Evolutionary conservation across 768 basidiomycete genomes (phyloP).

Genomic region (Leccinum variicolor): DNA sequence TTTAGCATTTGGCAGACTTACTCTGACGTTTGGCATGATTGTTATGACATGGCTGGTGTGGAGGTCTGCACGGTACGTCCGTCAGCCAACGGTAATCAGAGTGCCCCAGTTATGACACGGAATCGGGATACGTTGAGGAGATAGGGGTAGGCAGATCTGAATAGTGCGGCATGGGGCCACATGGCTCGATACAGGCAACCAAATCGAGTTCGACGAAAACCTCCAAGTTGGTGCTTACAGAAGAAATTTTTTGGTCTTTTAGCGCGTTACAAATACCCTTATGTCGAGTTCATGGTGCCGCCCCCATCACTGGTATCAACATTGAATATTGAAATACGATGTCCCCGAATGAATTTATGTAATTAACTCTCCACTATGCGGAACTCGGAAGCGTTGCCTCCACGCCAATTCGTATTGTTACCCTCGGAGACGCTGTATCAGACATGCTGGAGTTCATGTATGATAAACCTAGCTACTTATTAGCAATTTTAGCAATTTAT

Average conservation of each 20-base stretch:
- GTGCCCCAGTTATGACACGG: slow-evolving; percentile 18
- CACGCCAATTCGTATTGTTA: not conserved
- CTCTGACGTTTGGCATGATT: slow-evolving; percentile 47
- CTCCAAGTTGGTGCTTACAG: not conserved
- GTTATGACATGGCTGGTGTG: slow-evolving; percentile 50
- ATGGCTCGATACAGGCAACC: not conserved
- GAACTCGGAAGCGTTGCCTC: not conserved
- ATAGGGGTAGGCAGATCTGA: slow-evolving; percentile 3
- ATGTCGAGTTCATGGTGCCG: slow-evolving; percentile 5
- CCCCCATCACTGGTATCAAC: not conserved
- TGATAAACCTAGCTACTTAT: not conserved
- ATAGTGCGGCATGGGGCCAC: slow-evolving; percentile 2
- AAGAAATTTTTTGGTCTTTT: not conserved
- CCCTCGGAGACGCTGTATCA: not conserved
- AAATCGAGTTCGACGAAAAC: not conserved
- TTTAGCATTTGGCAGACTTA: slow-evolving; percentile 32
- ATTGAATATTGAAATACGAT: not conserved
- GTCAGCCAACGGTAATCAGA: slow-evolving; percentile 29
- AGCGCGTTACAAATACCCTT: not conserved
- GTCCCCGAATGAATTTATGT: not conserved
- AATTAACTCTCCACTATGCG: not conserved
- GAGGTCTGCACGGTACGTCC: slow-evolving; percentile 43
- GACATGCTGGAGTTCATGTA: not conserved
- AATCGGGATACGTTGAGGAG: slow-evolving; percentile 1
- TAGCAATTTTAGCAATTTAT: not conserved